Evolutionary conservation across 2,329 filamentous ascomycete genomes (phyloP).

Genomic region (Fusarium virguliforme): DNA sequence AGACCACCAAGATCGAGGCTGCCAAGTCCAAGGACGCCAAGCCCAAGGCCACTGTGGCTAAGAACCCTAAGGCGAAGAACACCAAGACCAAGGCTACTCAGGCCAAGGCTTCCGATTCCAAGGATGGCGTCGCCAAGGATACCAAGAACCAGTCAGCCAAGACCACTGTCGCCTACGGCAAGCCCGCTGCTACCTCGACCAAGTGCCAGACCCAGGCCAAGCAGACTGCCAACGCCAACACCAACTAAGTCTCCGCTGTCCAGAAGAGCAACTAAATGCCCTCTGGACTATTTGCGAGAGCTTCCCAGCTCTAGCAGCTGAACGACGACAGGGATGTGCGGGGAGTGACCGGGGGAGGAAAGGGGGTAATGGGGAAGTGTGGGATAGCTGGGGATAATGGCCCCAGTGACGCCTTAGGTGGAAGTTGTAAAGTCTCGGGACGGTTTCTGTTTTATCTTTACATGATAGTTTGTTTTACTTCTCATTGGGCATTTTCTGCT

Average conservation of each 20-base stretch:
- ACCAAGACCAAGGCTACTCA: not conserved
- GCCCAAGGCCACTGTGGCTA: not conserved
- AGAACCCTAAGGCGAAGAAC: not conserved
- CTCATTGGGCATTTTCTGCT: not conserved
- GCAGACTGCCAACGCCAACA: slow-evolving; percentile 11
- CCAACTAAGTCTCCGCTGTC: slow-evolving; percentile 1
- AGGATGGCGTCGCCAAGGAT: not conserved
- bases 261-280: slow-evolving; percentile 4
- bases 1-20: not conserved
- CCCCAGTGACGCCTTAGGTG: not conserved
- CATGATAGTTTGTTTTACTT: not conserved
- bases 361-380: not conserved
- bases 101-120: not conserved
- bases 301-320: not conserved
- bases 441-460: not conserved
- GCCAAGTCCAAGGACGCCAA: not conserved
- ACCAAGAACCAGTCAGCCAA: slow-evolving; percentile 5
- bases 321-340: not conserved
- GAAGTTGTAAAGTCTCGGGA: not conserved
- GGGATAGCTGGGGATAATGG: not conserved
- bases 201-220: slow-evolving; percentile 9
- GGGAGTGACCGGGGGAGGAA: not conserved
- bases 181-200: slow-evolving; percentile 7
- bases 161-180: not conserved
- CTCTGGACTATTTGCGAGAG: not conserved